Conservation (phyloP, 345 rosid genomes). For the Atalantia buxifolia region DNA sequence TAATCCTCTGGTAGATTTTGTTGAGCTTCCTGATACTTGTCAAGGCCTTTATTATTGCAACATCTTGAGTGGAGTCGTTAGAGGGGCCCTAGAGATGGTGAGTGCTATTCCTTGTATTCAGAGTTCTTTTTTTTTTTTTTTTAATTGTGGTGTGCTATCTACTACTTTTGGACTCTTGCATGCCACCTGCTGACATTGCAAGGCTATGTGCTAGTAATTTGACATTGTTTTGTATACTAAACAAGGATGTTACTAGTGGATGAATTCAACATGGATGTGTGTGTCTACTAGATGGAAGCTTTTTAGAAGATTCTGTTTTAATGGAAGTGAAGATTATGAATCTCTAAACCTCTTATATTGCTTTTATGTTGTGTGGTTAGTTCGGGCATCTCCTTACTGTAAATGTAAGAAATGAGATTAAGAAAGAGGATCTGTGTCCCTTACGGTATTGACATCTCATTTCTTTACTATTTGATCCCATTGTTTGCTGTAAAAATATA, state of each 20-base stretch:
- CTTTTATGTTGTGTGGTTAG: neutral
- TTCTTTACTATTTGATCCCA: neutral
- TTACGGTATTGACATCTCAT: neutral
- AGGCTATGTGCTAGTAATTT: neutral
- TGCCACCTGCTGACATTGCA: neutral
- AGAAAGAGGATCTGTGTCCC: neutral
- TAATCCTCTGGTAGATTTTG: slow-evolving; percentile 90
- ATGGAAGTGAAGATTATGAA: neutral
- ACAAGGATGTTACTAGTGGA: neutral
- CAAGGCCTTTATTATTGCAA: slow-evolving; percentile 94
- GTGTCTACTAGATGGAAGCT: neutral
- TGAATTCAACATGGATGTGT: neutral
- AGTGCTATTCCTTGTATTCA: slow-evolving; percentile 11
- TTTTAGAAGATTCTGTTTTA: neutral
- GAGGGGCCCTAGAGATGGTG: slow-evolving; percentile 96
- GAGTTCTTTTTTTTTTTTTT: neutral
- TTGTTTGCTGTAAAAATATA: neutral
- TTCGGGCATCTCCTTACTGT: neutral
- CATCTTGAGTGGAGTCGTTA: slow-evolving; percentile 79
- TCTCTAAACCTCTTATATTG: neutral
- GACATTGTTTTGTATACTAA: neutral
- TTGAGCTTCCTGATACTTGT: slow-evolving; percentile 91
- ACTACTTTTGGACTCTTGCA: neutral
- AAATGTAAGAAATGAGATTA: neutral
- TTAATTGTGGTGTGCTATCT: neutral